Conservation (phyloP, 495 filamentous ascomycete genomes). For the Elaphomyces granulatus region DNA sequence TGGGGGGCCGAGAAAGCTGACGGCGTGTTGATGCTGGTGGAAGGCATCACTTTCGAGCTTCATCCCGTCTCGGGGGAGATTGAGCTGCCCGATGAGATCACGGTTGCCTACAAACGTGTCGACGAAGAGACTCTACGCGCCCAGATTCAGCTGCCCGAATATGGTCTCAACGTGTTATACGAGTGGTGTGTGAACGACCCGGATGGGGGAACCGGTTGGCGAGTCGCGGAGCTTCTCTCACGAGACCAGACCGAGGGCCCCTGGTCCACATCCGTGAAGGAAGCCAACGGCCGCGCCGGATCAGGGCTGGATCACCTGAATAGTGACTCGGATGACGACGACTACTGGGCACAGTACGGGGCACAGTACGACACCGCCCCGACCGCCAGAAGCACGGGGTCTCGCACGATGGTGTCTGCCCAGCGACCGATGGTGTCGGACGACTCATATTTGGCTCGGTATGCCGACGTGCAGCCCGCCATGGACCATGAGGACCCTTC, state of each 20-base stretch:
- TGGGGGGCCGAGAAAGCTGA: conserved; percentile 60
- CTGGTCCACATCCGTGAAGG: conserved; percentile 39
- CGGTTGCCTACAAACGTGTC: conserved; percentile 51
- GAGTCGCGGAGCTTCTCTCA: conserved; percentile 62
- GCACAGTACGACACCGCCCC: conserved; percentile 68
- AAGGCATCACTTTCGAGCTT: conserved; percentile 57
- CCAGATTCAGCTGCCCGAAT: conserved; percentile 39
- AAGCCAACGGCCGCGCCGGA: conserved; percentile 33
- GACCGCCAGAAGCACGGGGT: conserved; percentile 47
- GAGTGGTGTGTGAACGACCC: conserved; percentile 57
- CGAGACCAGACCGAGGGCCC: conserved; percentile 20
- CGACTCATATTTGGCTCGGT: conserved; percentile 64
- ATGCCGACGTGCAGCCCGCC: conserved; percentile 75
- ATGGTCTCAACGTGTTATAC: conserved; percentile 42
- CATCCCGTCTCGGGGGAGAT: conserved; percentile 90
- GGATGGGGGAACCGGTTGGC: conserved; percentile 62
- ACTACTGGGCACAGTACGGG: conserved; percentile 93
- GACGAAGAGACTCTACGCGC: conserved; percentile 81
- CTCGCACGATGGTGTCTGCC: conserved; percentile 21
- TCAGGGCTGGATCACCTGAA: conserved; percentile 21
- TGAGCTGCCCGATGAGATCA: conserved; percentile 53
- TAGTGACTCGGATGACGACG: conserved; percentile 68
- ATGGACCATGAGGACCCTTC: conserved; percentile 79
- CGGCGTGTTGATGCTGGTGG: conserved; percentile 48
- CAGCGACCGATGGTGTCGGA: conserved; percentile 22